Conservation (phyloP, 768 basidiomycete genomes). For the Termitomyces sp. region DNA sequence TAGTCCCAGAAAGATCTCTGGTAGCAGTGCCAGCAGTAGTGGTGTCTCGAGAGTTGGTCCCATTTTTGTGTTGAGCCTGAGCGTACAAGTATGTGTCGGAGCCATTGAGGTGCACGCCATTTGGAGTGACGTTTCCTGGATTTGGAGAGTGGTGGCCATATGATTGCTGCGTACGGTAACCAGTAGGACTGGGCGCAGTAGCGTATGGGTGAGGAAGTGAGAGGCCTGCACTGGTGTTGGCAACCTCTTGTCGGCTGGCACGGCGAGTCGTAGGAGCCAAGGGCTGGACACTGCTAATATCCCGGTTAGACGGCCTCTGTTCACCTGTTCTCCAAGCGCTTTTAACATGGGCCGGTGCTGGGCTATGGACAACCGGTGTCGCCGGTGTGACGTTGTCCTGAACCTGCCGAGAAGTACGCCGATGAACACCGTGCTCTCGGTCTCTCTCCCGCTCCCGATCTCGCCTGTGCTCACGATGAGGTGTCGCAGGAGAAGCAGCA, state of each 20-base stretch:
- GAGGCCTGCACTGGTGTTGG: constrained; percentile 39
- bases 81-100: constrained; percentile 73
- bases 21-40: constrained; percentile 43
- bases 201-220: constrained; percentile 73
- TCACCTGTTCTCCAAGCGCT: constrained; percentile 49
- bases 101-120: constrained; percentile 46
- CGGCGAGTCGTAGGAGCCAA: constrained; percentile 67
- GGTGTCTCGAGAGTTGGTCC: constrained; percentile 51
- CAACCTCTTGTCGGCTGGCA: constrained; percentile 56
- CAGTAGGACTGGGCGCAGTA: constrained; percentile 54
- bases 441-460: constrained; percentile 58
- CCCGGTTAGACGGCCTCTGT: constrained; percentile 47
- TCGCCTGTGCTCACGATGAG: constrained; percentile 59
- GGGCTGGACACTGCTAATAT: constrained; percentile 65
- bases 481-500: constrained; percentile 48
- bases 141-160: constrained; percentile 63
- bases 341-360: constrained; percentile 68
- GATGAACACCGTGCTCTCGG: constrained; percentile 48
- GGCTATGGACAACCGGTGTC: constrained; percentile 62
- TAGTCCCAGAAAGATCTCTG: constrained; percentile 32
- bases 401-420: constrained; percentile 53
- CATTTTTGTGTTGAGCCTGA: constrained; percentile 49
- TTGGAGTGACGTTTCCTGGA: constrained; percentile 38
- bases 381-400: constrained; percentile 54
- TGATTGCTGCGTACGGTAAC: constrained; percentile 46